phyloP scores from a whole-genome alignment of 2,329 filamentous ascomycete species.

The Venturia aucupariae region DNA sequence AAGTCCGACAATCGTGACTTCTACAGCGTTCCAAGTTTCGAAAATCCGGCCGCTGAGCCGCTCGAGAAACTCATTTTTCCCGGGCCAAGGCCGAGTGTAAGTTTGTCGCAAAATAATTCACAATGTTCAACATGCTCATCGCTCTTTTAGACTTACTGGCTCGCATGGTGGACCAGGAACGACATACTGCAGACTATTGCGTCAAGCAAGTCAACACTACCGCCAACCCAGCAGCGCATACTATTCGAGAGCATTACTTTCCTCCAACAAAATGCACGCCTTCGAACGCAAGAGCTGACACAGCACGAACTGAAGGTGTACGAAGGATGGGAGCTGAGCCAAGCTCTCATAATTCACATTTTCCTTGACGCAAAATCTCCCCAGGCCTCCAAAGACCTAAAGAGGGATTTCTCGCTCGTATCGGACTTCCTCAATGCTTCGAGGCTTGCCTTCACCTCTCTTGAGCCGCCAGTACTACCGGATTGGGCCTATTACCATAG shows the following conservation, averaged over 20 bases:
- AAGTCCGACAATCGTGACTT: constrained; percentile 13
- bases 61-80: neutral
- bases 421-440: constrained; percentile 4
- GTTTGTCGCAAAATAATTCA: neutral
- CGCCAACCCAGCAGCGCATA: neutral
- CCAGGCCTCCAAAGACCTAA: neutral
- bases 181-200: constrained; percentile 1
- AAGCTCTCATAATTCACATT: neutral
- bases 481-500: constrained; percentile 3
- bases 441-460: neutral
- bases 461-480: neutral
- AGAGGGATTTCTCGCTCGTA: neutral
- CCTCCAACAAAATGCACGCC: neutral
- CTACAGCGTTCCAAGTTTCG: constrained; percentile 8
- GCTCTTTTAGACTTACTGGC: neutral
- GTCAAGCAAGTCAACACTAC: neutral
- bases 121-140: neutral
- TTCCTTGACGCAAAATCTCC: neutral
- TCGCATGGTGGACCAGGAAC: neutral
- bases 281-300: neutral
- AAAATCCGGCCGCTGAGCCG: neutral
- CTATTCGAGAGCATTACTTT: neutral
- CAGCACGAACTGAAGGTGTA: neutral
- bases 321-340: neutral
- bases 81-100: neutral